Evolutionary conservation across 495 filamentous ascomycete genomes (phyloP).

Genomic region (Penicillium silybi): DNA sequence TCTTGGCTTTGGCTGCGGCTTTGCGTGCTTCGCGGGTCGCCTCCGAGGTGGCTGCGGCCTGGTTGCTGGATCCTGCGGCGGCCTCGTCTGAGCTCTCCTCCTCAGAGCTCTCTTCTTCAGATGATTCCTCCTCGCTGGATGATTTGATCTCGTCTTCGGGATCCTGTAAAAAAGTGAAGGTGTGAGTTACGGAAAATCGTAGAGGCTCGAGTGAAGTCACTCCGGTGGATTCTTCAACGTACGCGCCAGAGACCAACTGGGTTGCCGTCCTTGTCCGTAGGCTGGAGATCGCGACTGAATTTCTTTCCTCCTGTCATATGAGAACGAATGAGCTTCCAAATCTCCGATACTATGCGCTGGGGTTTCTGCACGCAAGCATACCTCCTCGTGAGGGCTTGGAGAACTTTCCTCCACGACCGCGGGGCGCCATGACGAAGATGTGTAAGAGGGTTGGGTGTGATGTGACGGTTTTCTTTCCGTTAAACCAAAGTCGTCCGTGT

Average conservation of each 20-base stretch:
- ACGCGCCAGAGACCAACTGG: conserved; percentile 72
- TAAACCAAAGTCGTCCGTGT: not conserved
- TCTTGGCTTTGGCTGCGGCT: conserved; percentile 84
- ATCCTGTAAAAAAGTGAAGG: conserved; percentile 32
- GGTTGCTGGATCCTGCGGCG: conserved; percentile 30
- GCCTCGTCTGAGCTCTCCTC: conserved; percentile 42
- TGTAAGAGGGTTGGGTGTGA: not conserved
- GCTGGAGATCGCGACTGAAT: conserved; percentile 84
- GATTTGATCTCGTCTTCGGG: conserved; percentile 39
- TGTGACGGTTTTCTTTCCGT: not conserved
- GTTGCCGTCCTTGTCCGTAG: conserved; percentile 81
- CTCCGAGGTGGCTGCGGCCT: conserved; percentile 28
- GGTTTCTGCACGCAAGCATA: conserved; percentile 37
- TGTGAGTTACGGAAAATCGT: not conserved
- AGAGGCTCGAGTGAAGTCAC: not conserved
- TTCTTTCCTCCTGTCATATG: conserved; percentile 73
- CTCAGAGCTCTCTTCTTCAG: conserved; percentile 34
- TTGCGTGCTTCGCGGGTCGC: conserved; percentile 84
- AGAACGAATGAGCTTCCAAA: not conserved
- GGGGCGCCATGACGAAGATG: conserved; percentile 39
- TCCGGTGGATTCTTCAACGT: conserved; percentile 20
- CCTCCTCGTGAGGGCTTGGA: conserved; percentile 90
- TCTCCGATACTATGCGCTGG: conserved; percentile 1
- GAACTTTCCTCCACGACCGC: conserved; percentile 86
- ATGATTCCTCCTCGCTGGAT: conserved; percentile 40